phyloP scores from a whole-genome alignment of 768 basidiomycete species.

The Auriscalpium microsporum region DNA sequence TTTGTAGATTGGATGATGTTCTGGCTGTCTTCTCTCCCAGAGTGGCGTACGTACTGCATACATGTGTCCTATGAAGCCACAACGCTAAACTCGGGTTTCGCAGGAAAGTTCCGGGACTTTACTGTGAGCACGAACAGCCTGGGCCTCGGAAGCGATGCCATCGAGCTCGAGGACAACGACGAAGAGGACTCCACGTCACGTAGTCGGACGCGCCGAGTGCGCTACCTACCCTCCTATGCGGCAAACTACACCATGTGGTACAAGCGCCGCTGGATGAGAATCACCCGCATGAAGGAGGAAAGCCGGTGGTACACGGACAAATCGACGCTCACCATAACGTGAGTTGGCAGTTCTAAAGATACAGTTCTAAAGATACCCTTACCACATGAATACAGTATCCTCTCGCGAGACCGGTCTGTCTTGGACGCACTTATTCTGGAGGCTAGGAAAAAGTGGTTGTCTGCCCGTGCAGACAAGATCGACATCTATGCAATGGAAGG shows the following conservation, averaged over 20 bases:
- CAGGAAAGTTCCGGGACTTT: slow-evolving; percentile 38
- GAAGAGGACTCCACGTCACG: slow-evolving; percentile 1
- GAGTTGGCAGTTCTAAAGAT: slow-evolving; percentile 10
- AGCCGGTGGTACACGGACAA: slow-evolving; percentile 27
- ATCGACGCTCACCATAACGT: slow-evolving; percentile 37
- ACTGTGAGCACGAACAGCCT: slow-evolving; percentile 38
- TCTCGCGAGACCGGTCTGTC: slow-evolving; percentile 11
- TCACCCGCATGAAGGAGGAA: slow-evolving; percentile 29
- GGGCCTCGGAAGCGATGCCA: slow-evolving; percentile 25
- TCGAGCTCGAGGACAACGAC: slow-evolving; percentile 18
- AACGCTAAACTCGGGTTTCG: not conserved
- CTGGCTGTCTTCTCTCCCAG: slow-evolving; percentile 55
- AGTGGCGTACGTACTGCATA: slow-evolving; percentile 40
- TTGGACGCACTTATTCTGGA: slow-evolving; percentile 11
- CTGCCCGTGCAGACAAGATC: slow-evolving; percentile 7
- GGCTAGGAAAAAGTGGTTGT: slow-evolving; percentile 8
- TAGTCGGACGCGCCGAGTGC: slow-evolving; percentile 19
- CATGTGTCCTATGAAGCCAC: not conserved
- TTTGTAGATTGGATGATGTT: slow-evolving; percentile 58
- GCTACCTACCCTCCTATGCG: slow-evolving; percentile 35
- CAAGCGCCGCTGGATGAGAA: slow-evolving; percentile 24
- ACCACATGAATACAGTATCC: not conserved
- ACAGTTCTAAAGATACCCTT: too few relatives aligned
- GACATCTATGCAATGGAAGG: slow-evolving; percentile 41
- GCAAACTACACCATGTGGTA: slow-evolving; percentile 40